These are phyloP conservation scores for Pascua guehoae DNA, from an alignment of 1,284 basidiomycete species.

Conservation along the genomic window DNA sequence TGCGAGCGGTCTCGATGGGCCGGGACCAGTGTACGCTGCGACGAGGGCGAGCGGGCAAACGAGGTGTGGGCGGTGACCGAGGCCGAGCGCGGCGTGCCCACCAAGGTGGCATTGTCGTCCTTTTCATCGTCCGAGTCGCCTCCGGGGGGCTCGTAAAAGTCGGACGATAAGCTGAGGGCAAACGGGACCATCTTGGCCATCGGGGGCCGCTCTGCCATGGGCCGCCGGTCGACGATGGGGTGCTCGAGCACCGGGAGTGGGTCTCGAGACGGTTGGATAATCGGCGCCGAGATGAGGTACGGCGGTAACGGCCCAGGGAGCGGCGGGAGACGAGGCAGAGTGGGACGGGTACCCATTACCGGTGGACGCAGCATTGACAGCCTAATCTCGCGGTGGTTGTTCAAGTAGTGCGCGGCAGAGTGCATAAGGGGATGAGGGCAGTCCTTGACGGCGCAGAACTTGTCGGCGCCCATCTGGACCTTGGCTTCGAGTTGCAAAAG, in stretches of 20 bases:
- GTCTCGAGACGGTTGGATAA: slow-evolving; percentile 2
- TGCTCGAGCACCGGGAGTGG: neutral
- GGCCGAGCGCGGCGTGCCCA: neutral
- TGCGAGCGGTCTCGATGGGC: slow-evolving; percentile 2
- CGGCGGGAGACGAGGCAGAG: neutral
- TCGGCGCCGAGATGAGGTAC: slow-evolving; percentile 1
- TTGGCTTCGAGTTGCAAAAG: too few species aligned
- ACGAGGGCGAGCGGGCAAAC: neutral
- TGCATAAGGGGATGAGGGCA: neutral
- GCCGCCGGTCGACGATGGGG: slow-evolving; percentile 60
- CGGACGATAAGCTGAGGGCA: slow-evolving; percentile 2
- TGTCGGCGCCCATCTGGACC: neutral
- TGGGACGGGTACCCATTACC: neutral
- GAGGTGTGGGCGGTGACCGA: neutral
- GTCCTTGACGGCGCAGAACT: neutral
- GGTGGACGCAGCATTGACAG: neutral
- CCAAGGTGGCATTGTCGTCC: slow-evolving; percentile 2
- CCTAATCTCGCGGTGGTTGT: neutral
- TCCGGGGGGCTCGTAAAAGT: neutral
- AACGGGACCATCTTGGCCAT: neutral
- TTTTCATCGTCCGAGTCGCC: neutral
- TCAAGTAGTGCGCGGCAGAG: neutral
- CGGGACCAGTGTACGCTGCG: neutral
- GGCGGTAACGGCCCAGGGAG: neutral
- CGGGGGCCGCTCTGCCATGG: slow-evolving; percentile 23